These are phyloP conservation scores for Penicillium sp. DNA, from an alignment of 2,329 filamentous ascomycete genomes.

Conservation along the genomic window DNA sequence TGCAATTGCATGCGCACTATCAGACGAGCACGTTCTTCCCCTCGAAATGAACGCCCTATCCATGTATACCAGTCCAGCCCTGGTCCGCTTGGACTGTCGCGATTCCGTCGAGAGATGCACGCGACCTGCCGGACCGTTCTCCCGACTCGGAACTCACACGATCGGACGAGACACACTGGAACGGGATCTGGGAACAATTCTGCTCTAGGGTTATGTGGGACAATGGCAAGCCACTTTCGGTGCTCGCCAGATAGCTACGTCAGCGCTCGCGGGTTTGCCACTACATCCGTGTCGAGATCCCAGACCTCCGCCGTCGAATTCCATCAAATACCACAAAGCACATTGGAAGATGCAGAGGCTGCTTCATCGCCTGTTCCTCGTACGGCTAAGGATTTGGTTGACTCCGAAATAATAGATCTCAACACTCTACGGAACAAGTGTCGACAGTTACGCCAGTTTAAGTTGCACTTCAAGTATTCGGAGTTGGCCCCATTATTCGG, in stretches of 20 bases:
- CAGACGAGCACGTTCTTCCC: not conserved
- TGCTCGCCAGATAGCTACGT: not conserved
- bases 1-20: conserved; percentile 4
- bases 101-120: conserved; percentile 1
- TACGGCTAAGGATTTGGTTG: not conserved
- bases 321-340: not conserved
- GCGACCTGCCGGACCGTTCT: not conserved
- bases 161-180: not conserved
- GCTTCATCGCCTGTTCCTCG: too few relatives aligned
- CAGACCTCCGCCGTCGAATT: not conserved
- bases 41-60: not conserved
- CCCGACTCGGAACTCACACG: not conserved
- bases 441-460: not conserved
- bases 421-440: not conserved
- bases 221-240: not conserved
- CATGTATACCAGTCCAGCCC: not conserved
- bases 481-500: not conserved
- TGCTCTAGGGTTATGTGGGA: not conserved
- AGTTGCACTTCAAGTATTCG: not conserved
- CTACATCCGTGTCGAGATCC: not conserved
- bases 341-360: not conserved
- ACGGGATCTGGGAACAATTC: not conserved
- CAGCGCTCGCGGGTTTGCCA: not conserved
- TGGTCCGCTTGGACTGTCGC: not conserved
- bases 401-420: not conserved